Base-by-base conservation (phyloP, 2,329 filamentous ascomycete species). In the Stromatinia cepivora region DNA sequence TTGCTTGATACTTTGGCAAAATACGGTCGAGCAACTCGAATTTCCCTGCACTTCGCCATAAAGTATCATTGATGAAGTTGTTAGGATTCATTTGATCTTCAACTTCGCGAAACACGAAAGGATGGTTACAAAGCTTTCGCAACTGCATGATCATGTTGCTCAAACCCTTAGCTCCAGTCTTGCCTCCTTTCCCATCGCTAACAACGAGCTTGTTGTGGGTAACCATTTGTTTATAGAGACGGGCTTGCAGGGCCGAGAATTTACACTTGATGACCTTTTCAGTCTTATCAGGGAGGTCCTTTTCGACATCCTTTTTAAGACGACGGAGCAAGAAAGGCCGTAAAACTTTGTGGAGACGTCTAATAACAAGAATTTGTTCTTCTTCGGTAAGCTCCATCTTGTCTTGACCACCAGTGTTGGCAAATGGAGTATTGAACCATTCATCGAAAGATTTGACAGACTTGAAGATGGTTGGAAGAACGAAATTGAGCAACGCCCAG, bases 81-180 rank as follows among this genome's bases (percentile, higher is more conserved):
- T 87, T 83, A 1, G 95, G 95, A 78, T 98, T 99, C 90, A 99
- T 97, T 79, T 97, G 93, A 74, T 97, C 96, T 79, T 99, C 95
- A 54, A 99, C 95, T 75, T 97, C 92, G 77, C 97, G 94, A 76
- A 99, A 99, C 34, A 99, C 95, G 78, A 99, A 99, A 0, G 95
- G 95, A 83, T 99, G 95, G 80, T 99, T 99, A 84, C 95, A 99
- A 64, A 99, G 89, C 82, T 99, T 99, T 78, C 95, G 91, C 78
- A 99, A 84, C 82, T 99, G 95, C 95, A 99, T 99, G 71, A 99
- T 92, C 94, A 99, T 99, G 82, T 99, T 99, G 85, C 94, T 98
- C 72, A 99, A 84, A 79, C 95, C 95, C 78, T 93, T 93, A 81
- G 96, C 91, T 75, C 92, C 92, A 59, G 93, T 93, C 87, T 97